phyloP scores from a whole-genome alignment of 495 filamentous ascomycete species.

The Penicillium bovifimosum region DNA sequence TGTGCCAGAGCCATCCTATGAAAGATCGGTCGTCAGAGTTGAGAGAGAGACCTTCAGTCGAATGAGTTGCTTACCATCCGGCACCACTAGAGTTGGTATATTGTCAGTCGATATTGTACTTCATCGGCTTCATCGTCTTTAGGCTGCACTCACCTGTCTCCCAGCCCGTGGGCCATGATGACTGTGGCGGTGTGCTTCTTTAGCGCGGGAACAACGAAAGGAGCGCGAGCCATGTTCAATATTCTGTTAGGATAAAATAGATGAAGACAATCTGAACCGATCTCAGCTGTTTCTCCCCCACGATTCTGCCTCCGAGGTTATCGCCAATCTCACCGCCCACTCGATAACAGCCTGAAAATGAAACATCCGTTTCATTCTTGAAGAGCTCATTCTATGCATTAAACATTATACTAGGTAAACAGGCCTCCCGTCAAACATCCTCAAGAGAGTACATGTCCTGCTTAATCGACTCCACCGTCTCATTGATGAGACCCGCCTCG shows the following conservation, averaged over 20 bases:
- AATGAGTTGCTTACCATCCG: conserved; percentile 56
- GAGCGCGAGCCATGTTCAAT: conserved; percentile 49
- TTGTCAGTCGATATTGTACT: conserved; percentile 6
- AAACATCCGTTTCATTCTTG: background rate
- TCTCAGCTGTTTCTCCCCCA: conserved; percentile 10
- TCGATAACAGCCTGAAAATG: background rate
- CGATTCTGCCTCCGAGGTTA: conserved; percentile 28
- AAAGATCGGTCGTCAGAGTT: conserved; percentile 1
- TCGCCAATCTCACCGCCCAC: conserved; percentile 19
- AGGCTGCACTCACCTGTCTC: conserved; percentile 55
- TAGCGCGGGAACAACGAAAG: conserved; percentile 79
- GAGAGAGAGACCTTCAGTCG: background rate
- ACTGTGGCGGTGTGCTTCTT: conserved; percentile 90
- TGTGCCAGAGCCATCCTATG: conserved; percentile 69
- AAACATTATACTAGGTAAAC: conserved; percentile 2
- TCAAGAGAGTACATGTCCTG: conserved; percentile 15
- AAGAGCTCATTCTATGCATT: background rate
- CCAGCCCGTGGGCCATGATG: conserved; percentile 88
- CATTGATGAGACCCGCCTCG: conserved; percentile 20
- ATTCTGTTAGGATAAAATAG: background rate
- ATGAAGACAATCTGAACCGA: background rate
- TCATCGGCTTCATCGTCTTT: background rate
- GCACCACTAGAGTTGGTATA: conserved; percentile 43
- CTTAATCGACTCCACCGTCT: conserved; percentile 18
- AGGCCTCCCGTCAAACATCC: background rate